phyloP scores from a whole-genome alignment of 352 stramenopile species.

The Phytopythium vexans region DNA sequence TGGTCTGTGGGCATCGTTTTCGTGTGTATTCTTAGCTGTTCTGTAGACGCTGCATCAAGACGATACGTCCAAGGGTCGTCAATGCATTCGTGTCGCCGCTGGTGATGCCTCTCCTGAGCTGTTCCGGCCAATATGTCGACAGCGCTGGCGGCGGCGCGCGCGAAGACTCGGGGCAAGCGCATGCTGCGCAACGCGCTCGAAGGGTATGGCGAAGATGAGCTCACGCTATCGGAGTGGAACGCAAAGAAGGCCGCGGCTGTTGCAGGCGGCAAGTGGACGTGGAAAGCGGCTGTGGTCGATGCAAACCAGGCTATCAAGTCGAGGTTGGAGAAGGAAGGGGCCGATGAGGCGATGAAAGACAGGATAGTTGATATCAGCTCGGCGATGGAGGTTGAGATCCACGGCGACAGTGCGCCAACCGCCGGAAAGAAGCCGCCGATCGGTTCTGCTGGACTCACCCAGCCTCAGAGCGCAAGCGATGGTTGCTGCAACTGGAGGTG shows the following conservation, averaged over 20 bases:
- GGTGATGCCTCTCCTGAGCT: conserved; percentile 9
- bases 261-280: conserved; percentile 37
- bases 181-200: conserved; percentile 61
- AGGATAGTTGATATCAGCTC: conserved; percentile 32
- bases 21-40: too few relatives aligned
- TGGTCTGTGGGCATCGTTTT: too few relatives aligned
- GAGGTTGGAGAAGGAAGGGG: conserved; percentile 28
- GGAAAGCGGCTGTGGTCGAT: conserved; percentile 32
- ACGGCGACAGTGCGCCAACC: background rate
- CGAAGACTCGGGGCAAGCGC: conserved; percentile 66
- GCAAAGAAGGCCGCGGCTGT: conserved; percentile 36
- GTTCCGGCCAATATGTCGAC: conserved; percentile 49
- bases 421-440: background rate
- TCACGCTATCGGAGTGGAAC: conserved; percentile 54
- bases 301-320: conserved; percentile 35
- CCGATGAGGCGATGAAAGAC: conserved; percentile 20
- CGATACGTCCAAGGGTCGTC: too few relatives aligned
- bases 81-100: conserved; percentile 6
- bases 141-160: conserved; percentile 45
- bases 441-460: background rate
- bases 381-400: conserved; percentile 36
- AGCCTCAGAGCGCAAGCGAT: background rate
- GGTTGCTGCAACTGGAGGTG: conserved; percentile 36
- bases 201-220: conserved; percentile 43
- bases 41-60: too few relatives aligned